Conservation (phyloP, 2,329 filamentous ascomycete species). For the Leptographium flavum region DNA sequence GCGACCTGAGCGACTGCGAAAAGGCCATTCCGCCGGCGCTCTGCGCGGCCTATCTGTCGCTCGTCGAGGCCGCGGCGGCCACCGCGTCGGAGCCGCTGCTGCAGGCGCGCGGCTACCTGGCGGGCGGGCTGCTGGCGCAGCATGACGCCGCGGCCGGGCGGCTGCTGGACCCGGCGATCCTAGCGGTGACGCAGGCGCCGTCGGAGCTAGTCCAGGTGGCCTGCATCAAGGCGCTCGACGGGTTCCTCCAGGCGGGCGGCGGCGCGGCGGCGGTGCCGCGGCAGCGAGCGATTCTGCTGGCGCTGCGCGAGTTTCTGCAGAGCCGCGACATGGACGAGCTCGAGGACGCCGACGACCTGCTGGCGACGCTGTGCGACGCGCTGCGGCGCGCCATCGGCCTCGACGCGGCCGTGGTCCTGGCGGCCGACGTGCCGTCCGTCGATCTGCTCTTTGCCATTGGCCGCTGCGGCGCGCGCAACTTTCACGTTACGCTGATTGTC, state of each 20-base stretch:
- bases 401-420: slow-evolving; percentile 60
- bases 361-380: slow-evolving; percentile 80
- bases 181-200: slow-evolving; percentile 58
- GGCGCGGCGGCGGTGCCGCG: slow-evolving; percentile 22
- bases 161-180: slow-evolving; percentile 59
- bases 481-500: slow-evolving; percentile 78
- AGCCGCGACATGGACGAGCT: slow-evolving; percentile 71
- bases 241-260: slow-evolving; percentile 31
- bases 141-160: slow-evolving; percentile 48
- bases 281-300: slow-evolving; percentile 47
- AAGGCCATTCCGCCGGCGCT: slow-evolving; percentile 56
- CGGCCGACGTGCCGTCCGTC: slow-evolving; percentile 57
- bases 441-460: slow-evolving; percentile 80
- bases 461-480: slow-evolving; percentile 77
- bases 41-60: slow-evolving; percentile 60
- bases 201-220: slow-evolving; percentile 4
- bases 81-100: slow-evolving; percentile 63
- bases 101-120: slow-evolving; percentile 73
- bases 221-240: slow-evolving; percentile 50
- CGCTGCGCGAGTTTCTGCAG: slow-evolving; percentile 60
- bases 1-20: slow-evolving; percentile 67
- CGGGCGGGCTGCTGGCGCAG: slow-evolving; percentile 66
- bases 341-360: slow-evolving; percentile 78
- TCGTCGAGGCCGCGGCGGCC: slow-evolving; percentile 65
- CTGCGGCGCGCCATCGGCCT: slow-evolving; percentile 71